These are phyloP conservation scores for Rhododendron ferrugineum DNA, from an alignment of 148 eudicot species.

Conservation along the genomic window DNA sequence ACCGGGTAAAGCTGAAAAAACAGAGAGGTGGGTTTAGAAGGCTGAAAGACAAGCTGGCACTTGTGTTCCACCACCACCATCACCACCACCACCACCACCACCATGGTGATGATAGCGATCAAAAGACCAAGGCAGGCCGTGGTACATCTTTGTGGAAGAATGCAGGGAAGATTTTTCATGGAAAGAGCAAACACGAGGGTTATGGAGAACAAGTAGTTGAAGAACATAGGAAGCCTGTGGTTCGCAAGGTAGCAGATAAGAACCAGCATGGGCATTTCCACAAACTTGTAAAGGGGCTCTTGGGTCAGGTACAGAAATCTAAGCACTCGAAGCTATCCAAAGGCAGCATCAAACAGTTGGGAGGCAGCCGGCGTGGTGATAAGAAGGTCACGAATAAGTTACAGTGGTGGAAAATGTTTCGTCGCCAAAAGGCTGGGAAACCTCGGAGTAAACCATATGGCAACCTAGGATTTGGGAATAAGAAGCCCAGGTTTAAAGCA, in stretches of 20 bases:
- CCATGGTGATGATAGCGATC: constrained; percentile 1
- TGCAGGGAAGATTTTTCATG: constrained; percentile 26
- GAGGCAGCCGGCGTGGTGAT: constrained; percentile 9
- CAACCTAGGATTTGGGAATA: constrained; percentile 30
- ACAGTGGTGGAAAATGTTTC: constrained; percentile 38
- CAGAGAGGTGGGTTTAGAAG: constrained; percentile 34
- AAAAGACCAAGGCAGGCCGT: constrained; percentile 4
- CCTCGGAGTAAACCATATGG: constrained; percentile 27
- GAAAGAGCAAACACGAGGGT: constrained; percentile 16
- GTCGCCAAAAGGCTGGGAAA: constrained; percentile 26
- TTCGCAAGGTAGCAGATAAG: constrained; percentile 25
- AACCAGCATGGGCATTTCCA: constrained; percentile 36
- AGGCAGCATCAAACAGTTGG: constrained; percentile 13
- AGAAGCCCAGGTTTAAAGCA: constrained; percentile 19
- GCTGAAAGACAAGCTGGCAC: constrained; percentile 50
- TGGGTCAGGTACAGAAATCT: constrained; percentile 41
- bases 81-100: constrained; percentile 59
- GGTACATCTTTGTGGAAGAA: constrained; percentile 28
- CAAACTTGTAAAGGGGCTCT: constrained; percentile 37
- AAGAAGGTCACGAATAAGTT: constrained; percentile 23
- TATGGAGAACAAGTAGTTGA: constrained; percentile 27
- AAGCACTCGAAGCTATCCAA: constrained; percentile 34
- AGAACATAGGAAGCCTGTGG: constrained; percentile 27
- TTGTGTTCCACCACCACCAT: constrained; percentile 68
- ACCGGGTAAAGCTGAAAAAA: constrained; percentile 10